Evolutionary conservation across 1,284 basidiomycete genomes (phyloP).

Genomic region (Puccinia coronata): DNA sequence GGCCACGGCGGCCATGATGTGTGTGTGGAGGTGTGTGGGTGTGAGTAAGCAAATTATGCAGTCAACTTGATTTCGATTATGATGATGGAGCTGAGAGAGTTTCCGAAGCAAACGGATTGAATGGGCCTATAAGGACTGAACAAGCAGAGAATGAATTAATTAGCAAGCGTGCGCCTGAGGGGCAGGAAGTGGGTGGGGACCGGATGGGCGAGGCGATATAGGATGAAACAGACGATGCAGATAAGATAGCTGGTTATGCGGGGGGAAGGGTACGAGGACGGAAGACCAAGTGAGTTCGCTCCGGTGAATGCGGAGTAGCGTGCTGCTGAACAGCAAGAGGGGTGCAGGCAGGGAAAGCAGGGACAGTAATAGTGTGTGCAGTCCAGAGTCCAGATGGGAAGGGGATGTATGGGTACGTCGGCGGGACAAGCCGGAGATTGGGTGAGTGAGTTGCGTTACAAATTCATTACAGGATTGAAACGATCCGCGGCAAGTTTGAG

Average conservation of each 20-base stretch:
- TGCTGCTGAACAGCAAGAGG: not conserved
- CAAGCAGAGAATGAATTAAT: conserved; percentile 4
- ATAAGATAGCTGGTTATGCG: too few species aligned
- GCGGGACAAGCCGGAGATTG: conserved; percentile 28
- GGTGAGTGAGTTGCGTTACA: not conserved
- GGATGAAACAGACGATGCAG: conserved; percentile 8
- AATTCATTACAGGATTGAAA: not conserved
- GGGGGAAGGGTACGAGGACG: too few species aligned
- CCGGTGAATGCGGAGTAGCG: too few species aligned
- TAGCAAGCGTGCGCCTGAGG: not conserved
- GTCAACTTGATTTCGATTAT: too few species aligned
- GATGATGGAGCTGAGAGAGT: not conserved
- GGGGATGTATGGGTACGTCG: not conserved
- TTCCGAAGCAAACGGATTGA: not conserved
- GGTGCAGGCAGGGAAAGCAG: not conserved
- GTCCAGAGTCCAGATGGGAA: not conserved
- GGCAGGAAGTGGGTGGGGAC: too few species aligned
- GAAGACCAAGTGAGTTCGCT: too few species aligned
- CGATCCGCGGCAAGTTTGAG: conserved; percentile 23
- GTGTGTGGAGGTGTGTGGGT: not conserved
- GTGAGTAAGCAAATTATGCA: too few species aligned
- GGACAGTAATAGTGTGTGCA: not conserved
- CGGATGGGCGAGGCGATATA: too few species aligned
- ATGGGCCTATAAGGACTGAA: not conserved
- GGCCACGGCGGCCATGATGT: conserved; percentile 24